Evolutionary conservation across 306 rosid species (phyloP), one percentile per base, ranked within the genome.

Genomic region (Dicorynia guianensis): DNA sequence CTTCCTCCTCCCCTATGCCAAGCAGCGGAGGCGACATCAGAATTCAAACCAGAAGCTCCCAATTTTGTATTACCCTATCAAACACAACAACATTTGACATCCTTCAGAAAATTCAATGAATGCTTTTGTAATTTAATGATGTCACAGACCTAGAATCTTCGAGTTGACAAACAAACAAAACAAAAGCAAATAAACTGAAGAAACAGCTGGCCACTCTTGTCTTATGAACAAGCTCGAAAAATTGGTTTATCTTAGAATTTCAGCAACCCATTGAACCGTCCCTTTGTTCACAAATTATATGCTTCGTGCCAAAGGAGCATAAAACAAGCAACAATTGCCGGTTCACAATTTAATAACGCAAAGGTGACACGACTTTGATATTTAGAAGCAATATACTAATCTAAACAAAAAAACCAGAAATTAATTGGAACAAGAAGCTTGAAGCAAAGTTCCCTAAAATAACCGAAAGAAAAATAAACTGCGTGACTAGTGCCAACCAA

Each of bases 1-100:
- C 84, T 77, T 88, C 96, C 66, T 82, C 85, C 77, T 89, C 93
- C 71, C 81, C 90, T 64, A 71, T 78, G 78, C 87, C 79, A 1
- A 76, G 82, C 65, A 80, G 85, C 50, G 91, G 87, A 36, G 75
- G 82, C 48, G 90, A 79, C 97, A 93, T 93, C 80, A 77, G 67
- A 78, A 76, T 68, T 80, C 79, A 75, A 73, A 59, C 61, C 12
- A 13, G 18, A 60, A 76, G 35, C 70, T 44, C 79, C 83, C 47
- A 70, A 30, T 69, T 69, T 44, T 61, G 43, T 62, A 50, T 25
- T 50, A 75, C 52, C 86, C 80, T 82, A 83, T 72, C 58, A 77
- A 62, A 44, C 17, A 47, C 13, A 69, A 74, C 55, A 42, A 55
- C 65, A 73, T 62, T 34, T 62, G 58, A 74, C 66, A 78, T 62